Base-by-base conservation (phyloP, 2,329 filamentous ascomycete genomes). In the Phialophora expanda region DNA sequence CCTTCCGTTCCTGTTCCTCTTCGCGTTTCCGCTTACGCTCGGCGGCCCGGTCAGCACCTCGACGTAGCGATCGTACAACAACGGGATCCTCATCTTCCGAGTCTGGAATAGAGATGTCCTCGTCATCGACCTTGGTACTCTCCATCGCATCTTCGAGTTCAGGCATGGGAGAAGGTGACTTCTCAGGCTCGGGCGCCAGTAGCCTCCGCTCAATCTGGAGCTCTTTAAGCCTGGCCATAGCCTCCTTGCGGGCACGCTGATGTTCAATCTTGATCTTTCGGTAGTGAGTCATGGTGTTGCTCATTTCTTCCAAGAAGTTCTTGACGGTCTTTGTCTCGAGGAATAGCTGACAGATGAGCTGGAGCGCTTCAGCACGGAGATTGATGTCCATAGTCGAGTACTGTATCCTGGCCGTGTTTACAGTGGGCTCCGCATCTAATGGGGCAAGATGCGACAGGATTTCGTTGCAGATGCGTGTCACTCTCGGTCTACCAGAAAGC, bases 201-300 rank as follows among this genome's bases (percentile, higher is more conserved):
- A 77, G 75, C 73, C 81, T 81, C 17, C 80, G 76, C 66, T 83
- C 81, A 62, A 81, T 77, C 63, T 83, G 78, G 44, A 83, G 72
- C 58, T 76, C 76, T 58, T 80, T 79, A 62, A 83, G 75, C 68
- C 81, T 81, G 66, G 80, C 79, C 38, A 65, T 86, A 82, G 82
- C 78, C 71, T 81, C 79, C 76, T 89, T 90, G 69, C 90, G 88
- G 72, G 90, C 87, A 70, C 93, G 87, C 79, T 98, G 94, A 78
- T 88, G 90, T 70, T 96, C 92, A 67, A 97, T 97, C 81, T 97
- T 97, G 76, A 96, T 91, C 78, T 99, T 99, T 57, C 95, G 89
- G 74, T 96, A 92, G 62, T 89, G 87, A 1, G 95, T 99, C 93
- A 98, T 97, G 61, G 92, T 91, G 74, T 94, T 91, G 70, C 90